Evolutionary conservation across 495 filamentous ascomycete genomes (phyloP), one percentile per base, ranked within the genome.

Genomic region (Echria macrotheca): DNA sequence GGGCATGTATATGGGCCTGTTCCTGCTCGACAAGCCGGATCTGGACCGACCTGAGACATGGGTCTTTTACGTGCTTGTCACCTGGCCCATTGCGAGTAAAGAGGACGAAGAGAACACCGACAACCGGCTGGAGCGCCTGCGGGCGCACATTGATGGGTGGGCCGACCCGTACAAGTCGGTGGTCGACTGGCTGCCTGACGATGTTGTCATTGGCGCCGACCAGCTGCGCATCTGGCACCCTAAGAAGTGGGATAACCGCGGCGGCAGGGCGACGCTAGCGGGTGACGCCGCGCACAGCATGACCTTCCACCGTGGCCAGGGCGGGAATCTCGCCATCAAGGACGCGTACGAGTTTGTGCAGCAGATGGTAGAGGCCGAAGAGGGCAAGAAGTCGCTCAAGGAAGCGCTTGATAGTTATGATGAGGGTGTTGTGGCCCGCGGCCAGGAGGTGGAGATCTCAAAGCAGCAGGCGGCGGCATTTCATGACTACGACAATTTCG

Each of bases 101-200:
- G 47, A 49, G n/a, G 47, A 49, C 26, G 47, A 49, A 23, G 47
- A 18, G 9, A 49, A 49, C 47, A 2, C 47, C n/a, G 21, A 26
- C 10, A 49, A 40, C 25, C 33, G 47, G 2, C 47, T 49, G 9
- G 35, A 49, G 35, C 12, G 47, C 14, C 37, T 49, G 47, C 35
- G 47, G 3, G 47, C 47, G 17, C 21, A 49, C 8, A 49, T 49
- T 35, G 47, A 49, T 2, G 47, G 47, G 36, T 49, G 47, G 47
- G 47, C 47, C n/a, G 47, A 49, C 22, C 47, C 47, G 47, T 49
- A 49, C 36, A 49, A 42, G 47, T 49, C 47, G 24, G 47, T 49
- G 2, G 47, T 49, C 15, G 47, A 49, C 23, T 49, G 47, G 47
- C 17, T 49, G 37, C 9, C 21, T n/a, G 47, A 49, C 8, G 47